Evolutionary conservation across 23 red algal species (phyloP).

Genomic region (Pyropia yezoensis): DNA sequence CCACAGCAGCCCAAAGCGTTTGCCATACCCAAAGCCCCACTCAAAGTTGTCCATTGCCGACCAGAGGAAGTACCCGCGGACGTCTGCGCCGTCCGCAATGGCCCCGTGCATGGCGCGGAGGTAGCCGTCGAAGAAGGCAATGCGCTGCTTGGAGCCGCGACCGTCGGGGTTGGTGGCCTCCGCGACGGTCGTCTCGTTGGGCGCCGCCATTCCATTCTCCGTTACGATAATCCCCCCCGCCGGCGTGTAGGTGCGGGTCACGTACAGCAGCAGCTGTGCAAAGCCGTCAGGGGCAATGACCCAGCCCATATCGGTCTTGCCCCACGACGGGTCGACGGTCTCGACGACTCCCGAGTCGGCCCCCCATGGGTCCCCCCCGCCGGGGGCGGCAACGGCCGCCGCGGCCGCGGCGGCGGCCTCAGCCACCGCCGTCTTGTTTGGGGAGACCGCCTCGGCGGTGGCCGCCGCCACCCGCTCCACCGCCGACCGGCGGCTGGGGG

Average conservation of each 20-base stretch:
- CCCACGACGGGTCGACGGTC: too few species aligned
- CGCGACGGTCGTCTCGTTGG: slow-evolving; percentile 6
- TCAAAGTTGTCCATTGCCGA: slow-evolving; percentile 54
- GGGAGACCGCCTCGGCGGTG: too few species aligned
- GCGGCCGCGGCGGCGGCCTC: too few species aligned
- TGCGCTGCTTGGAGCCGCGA: too few species aligned
- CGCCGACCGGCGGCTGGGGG: too few species aligned
- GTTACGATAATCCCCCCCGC: slow-evolving; percentile 39
- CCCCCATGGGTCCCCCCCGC: too few species aligned
- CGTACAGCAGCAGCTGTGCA: slow-evolving; percentile 18
- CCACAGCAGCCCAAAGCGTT: slow-evolving; percentile 49
- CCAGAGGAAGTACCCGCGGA: slow-evolving; percentile 46
- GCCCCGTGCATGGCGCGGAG: slow-evolving; percentile 35
- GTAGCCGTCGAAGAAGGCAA: too few species aligned
- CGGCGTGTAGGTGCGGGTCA: slow-evolving; percentile 24
- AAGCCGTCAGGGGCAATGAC: slow-evolving; percentile 46
- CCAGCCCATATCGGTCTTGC: slow-evolving; percentile 60
- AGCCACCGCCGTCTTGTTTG: too few species aligned
- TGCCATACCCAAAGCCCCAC: slow-evolving; percentile 38
- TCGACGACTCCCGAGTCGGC: too few species aligned
- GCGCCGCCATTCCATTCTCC: slow-evolving; percentile 34
- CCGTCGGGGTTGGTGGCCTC: slow-evolving; percentile 9
- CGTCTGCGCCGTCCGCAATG: slow-evolving; percentile 21
- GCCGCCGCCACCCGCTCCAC: too few species aligned
- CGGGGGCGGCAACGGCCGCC: too few species aligned